A percentile compares a stretch with the other conserved stretches of the same genome.
phyloP scores from a whole-genome alignment of 257 asterid species.

The Salvia miltiorrhiza region DNA sequence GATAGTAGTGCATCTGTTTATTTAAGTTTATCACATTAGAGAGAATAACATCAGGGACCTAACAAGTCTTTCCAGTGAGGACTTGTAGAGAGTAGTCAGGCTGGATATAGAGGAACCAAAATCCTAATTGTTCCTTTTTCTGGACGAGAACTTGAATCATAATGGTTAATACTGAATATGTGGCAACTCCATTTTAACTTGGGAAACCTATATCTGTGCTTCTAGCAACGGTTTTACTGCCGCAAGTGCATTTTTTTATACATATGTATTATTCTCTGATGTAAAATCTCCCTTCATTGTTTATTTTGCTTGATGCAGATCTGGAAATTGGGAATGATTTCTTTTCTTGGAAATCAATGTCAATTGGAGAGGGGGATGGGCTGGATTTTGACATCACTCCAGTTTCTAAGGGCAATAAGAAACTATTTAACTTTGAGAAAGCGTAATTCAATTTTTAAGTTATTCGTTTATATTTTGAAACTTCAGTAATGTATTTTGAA shows the following conservation, averaged over 20 bases:
- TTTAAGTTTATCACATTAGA: not conserved
- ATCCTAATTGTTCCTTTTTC: not conserved
- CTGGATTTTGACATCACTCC: constrained; percentile 80
- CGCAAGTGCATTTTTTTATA: not conserved
- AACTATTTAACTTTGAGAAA: constrained; percentile 60
- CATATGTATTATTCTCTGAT: constrained; percentile 13
- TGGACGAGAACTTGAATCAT: not conserved
- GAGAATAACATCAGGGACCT: constrained; percentile 10
- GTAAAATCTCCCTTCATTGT: constrained; percentile 14
- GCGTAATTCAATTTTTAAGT: constrained; percentile 39
- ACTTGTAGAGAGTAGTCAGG: constrained; percentile 11
- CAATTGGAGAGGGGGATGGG: constrained; percentile 49
- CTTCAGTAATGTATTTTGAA: constrained; percentile 4
- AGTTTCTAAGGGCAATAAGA: constrained; percentile 66
- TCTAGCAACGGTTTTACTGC: not conserved
- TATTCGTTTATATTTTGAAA: constrained; percentile 5
- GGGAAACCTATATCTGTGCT: not conserved
- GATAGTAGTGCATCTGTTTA: not conserved
- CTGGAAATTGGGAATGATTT: constrained; percentile 83
- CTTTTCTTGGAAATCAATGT: constrained; percentile 76
- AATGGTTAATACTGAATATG: not conserved
- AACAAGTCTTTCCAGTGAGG: constrained; percentile 6
- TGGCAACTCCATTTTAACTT: not conserved
- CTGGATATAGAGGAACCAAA: constrained; percentile 9
- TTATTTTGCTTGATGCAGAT: constrained; percentile 45